Conservation (phyloP, 1,284 basidiomycete genomes). For the Melampsora abietis-canadensis region DNA sequence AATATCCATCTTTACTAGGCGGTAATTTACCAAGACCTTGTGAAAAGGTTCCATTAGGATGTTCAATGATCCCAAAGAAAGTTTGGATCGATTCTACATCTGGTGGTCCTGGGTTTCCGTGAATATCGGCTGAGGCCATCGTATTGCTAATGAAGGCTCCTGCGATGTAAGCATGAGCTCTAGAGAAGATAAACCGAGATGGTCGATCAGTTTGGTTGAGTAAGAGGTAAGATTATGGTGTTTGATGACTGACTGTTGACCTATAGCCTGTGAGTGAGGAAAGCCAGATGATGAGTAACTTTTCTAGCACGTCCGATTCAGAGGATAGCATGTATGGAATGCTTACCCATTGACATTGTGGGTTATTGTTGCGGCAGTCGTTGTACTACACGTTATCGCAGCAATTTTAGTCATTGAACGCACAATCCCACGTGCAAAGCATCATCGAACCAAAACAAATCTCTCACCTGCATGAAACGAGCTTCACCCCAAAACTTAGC, state of each 20-base stretch:
- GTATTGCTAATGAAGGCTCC: neutral
- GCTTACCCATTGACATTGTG: slow-evolving; percentile 8
- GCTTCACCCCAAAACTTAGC: neutral
- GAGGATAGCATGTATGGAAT: neutral
- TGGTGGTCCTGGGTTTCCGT: neutral
- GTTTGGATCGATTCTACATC: neutral
- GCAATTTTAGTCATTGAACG: neutral
- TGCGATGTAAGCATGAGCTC: neutral
- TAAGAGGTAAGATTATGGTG: neutral
- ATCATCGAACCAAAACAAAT: neutral
- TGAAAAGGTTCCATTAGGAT: slow-evolving; percentile 5
- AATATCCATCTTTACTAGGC: neutral
- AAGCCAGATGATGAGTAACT: neutral
- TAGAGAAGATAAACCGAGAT: neutral
- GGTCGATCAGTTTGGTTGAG: no score
- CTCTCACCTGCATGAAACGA: neutral
- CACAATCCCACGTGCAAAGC: neutral
- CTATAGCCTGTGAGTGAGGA: neutral
- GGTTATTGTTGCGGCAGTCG: neutral
- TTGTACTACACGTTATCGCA: neutral
- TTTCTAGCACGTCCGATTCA: neutral
- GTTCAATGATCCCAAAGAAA: neutral
- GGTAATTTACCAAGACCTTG: neutral
- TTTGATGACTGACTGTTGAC: neutral
- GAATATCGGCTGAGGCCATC: slow-evolving; percentile 3